These are phyloP conservation scores for Polymyxa betae DNA, from an alignment of 208 protist genomes.

Conservation along the genomic window DNA sequence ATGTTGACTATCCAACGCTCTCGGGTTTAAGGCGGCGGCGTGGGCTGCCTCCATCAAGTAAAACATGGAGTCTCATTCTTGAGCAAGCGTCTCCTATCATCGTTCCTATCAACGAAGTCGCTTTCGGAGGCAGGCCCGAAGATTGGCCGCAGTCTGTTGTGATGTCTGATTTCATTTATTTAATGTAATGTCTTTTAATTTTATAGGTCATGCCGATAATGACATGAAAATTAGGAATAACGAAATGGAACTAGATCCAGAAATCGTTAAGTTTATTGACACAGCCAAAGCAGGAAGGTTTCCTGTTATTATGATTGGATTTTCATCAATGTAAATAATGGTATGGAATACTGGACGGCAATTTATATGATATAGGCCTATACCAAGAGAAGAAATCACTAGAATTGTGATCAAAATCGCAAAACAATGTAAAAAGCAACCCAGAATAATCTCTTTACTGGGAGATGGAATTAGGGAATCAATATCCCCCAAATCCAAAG, in stretches of 20 bases:
- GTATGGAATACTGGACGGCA: too few relatives aligned
- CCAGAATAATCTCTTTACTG: neutral
- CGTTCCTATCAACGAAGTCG: constrained; percentile 21
- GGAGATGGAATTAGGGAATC: constrained; percentile 7
- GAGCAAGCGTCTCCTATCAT: constrained; percentile 35
- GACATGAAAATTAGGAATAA: neutral
- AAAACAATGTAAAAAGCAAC: constrained; percentile 4
- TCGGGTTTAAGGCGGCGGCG: neutral
- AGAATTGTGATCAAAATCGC: constrained; percentile 22
- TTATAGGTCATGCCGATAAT: neutral
- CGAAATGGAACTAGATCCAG: neutral
- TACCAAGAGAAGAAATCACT: constrained; percentile 20
- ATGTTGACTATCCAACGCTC: neutral
- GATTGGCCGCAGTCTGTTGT: constrained; percentile 23
- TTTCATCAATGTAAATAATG: constrained; percentile 55
- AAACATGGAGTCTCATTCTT: neutral
- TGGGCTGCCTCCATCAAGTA: neutral
- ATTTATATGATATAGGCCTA: neutral
- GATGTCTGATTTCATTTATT: constrained; percentile 56
- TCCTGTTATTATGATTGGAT: constrained; percentile 21
- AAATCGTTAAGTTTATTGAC: constrained; percentile 24
- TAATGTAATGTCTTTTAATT: neutral
- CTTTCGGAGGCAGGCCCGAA: neutral
- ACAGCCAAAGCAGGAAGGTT: neutral
- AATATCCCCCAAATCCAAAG: neutral